Percentiles rank a stretch among this genome's conserved stretches.
phyloP scores from a whole-genome alignment of 306 rosid species.

The Vicia faba region DNA sequence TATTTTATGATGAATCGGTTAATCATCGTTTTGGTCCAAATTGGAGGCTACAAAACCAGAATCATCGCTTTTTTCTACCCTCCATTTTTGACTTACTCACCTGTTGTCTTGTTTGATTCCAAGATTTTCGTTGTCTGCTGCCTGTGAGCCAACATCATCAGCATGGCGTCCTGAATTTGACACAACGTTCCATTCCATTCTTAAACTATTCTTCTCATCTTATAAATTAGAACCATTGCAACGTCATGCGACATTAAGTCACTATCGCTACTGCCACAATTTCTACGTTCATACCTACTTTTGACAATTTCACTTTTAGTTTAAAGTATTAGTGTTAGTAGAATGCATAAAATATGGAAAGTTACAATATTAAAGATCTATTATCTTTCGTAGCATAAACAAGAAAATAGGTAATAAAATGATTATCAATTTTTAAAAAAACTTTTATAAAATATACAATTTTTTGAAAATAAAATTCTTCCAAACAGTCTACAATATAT shows the following conservation, averaged over 20 bases:
- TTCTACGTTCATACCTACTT: not conserved
- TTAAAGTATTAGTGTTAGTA: not conserved
- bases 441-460: too few species aligned
- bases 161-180: not conserved
- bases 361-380: not conserved
- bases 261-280: not conserved
- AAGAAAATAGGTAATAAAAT: too few species aligned
- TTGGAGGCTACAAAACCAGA: slow-evolving; percentile 17
- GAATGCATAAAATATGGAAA: not conserved
- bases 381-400: too few species aligned
- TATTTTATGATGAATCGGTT: not conserved
- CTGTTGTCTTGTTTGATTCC: not conserved
- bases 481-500: too few species aligned
- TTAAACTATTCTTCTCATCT: not conserved
- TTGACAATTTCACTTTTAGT: not conserved
- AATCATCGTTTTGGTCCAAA: slow-evolving; percentile 13
- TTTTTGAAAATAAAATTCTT: too few species aligned
- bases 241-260: not conserved
- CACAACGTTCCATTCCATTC: not conserved
- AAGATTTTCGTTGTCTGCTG: slow-evolving; percentile 15
- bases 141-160: slow-evolving; percentile 27
- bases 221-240: not conserved
- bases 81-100: not conserved
- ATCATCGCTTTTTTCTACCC: not conserved
- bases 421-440: too few species aligned